These are phyloP conservation scores for Yamadazyma philogaea DNA, from an alignment of 805 yeast species.

Conservation along the genomic window DNA sequence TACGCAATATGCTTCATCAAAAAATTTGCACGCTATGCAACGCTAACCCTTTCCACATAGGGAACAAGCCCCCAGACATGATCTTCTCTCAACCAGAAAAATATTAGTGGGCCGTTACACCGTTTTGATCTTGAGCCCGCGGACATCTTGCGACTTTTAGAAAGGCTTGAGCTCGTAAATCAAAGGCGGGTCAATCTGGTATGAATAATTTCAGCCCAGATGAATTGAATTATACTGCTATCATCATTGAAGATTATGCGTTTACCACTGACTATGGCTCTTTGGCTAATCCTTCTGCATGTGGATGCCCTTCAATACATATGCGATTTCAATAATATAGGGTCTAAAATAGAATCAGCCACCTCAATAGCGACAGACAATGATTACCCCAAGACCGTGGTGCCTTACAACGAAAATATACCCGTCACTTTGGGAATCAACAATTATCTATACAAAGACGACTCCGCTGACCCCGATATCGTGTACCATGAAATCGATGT, in stretches of 20 bases:
- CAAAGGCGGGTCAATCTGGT: not conserved
- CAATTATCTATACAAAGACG: slow-evolving; percentile 11
- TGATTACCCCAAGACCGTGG: slow-evolving; percentile 13
- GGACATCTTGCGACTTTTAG: not conserved
- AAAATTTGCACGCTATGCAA: too few relatives aligned
- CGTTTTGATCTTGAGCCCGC: not conserved
- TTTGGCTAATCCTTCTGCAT: not conserved
- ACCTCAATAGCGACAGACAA: slow-evolving; percentile 6
- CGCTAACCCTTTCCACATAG: too few relatives aligned
- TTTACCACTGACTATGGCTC: not conserved
- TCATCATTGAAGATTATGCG: not conserved
- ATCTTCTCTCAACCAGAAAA: too few relatives aligned
- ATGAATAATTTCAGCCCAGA: not conserved
- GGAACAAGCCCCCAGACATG: too few relatives aligned
- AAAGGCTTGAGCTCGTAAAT: not conserved
- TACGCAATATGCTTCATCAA: too few relatives aligned
- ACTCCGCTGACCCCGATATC: not conserved
- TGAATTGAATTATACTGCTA: too few relatives aligned
- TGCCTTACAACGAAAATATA: slow-evolving; percentile 6
- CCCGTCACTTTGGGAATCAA: slow-evolving; percentile 13
- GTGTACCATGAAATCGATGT: slow-evolving; percentile 13
- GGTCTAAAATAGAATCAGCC: not conserved
- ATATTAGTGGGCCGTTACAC: too few relatives aligned
- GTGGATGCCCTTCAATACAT: not conserved
- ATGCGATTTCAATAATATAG: slow-evolving; percentile 3